A percentile compares a stretch with the other conserved stretches of the same genome.
Conservation (phyloP, 208 protist species). For the Naegleria fowleri region DNA sequence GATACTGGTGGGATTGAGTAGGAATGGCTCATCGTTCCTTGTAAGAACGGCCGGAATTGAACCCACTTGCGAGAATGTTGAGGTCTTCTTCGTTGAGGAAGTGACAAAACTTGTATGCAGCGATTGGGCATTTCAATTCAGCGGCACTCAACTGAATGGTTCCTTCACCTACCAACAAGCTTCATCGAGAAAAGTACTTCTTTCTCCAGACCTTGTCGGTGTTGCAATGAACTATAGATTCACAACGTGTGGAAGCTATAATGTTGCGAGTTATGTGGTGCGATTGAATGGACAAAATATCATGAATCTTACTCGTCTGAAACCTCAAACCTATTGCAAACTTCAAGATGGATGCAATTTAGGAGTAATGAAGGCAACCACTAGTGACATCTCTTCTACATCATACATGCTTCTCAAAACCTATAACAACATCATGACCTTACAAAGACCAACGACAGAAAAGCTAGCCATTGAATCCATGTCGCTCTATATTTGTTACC, state of each 20-base stretch:
- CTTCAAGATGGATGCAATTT: neutral
- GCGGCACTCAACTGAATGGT: neutral
- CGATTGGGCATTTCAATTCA: neutral
- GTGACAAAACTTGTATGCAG: too few relatives aligned
- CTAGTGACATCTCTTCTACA: neutral
- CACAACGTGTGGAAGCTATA: neutral
- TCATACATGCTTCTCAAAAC: neutral
- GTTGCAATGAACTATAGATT: neutral
- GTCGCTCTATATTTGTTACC: neutral
- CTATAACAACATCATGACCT: neutral
- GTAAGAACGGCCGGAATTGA: neutral
- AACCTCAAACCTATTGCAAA: neutral
- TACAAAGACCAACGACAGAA: neutral
- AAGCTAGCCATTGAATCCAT: neutral
- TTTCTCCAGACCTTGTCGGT: neutral
- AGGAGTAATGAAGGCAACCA: neutral
- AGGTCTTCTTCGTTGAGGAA: neutral
- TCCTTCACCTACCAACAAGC: neutral
- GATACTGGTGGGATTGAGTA: too few relatives aligned
- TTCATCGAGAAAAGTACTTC: neutral
- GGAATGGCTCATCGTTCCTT: too few relatives aligned
- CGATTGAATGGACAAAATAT: neutral
- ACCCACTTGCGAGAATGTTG: neutral
- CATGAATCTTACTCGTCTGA: neutral
- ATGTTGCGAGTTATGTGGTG: neutral